A percentile compares a stretch with the other conserved stretches of the same genome.
Evolutionary conservation across 176 grass and related monocot species (phyloP).

Genomic region (Cenchrus fungigraminus): DNA sequence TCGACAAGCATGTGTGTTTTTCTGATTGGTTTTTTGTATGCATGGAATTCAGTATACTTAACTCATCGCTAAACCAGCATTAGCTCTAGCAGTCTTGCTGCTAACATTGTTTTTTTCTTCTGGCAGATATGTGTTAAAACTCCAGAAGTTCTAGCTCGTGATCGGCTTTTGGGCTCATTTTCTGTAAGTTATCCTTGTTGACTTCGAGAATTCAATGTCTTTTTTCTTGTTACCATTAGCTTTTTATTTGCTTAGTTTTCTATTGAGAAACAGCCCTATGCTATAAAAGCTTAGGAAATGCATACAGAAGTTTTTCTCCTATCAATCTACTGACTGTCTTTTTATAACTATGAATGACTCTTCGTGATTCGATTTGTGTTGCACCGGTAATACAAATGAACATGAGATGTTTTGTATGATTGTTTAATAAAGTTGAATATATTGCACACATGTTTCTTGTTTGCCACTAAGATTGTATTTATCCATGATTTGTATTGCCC

Average conservation of each 20-base stretch:
- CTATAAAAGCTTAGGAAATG: conserved; percentile 9
- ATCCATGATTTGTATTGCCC: no score
- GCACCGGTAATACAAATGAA: no score
- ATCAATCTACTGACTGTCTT: no score
- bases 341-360: no score
- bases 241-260: not conserved
- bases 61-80: not conserved
- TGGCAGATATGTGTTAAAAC: conserved; percentile 98
- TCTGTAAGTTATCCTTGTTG: conserved; percentile 63
- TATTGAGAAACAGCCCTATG: not conserved
- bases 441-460: no score
- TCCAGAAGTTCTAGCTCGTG: conserved; percentile 91
- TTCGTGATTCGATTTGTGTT: no score
- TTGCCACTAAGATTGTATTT: no score
- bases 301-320: not conserved
- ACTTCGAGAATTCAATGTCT: not conserved
- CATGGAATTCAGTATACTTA: not conserved
- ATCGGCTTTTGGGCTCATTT: conserved; percentile 93
- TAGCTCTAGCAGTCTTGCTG: not conserved
- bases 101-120: conserved; percentile 17
- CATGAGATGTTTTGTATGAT: no score
- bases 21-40: not conserved
- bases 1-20: not conserved
- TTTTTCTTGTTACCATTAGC: not conserved
- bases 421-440: no score